phyloP scores from a whole-genome alignment of 192 early-diverging fungal species.

The Rhizophagus sp. region DNA sequence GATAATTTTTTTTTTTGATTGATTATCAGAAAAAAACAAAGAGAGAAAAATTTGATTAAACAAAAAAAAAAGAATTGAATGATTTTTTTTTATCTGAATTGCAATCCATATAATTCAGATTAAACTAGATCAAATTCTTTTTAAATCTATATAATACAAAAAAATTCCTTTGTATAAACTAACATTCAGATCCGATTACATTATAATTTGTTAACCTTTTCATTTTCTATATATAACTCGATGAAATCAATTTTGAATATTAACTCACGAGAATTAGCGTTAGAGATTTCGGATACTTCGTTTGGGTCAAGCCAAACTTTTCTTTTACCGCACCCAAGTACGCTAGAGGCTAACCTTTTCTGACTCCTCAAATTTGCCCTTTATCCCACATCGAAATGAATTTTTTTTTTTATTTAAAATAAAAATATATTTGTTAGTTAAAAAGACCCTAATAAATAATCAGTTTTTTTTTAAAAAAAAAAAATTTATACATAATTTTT shows the following conservation, averaged over 20 bases:
- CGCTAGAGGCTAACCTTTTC: constrained; percentile 95
- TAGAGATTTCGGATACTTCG: constrained; percentile 91
- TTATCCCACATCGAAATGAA: background rate
- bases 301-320: constrained; percentile 99
- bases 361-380: constrained; percentile 82
- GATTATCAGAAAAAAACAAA: too few relatives aligned
- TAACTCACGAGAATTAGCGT: constrained; percentile 95
- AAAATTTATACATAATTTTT: background rate
- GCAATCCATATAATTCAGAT: background rate
- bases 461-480: background rate
- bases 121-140: background rate
- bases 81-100: too few relatives aligned
- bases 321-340: constrained; percentile 96
- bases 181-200: background rate
- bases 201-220: background rate
- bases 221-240: background rate
- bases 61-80: too few relatives aligned
- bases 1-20: background rate
- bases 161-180: background rate
- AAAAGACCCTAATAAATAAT: background rate
- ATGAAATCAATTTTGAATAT: background rate
- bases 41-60: too few relatives aligned
- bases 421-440: background rate
- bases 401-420: background rate
- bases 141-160: background rate